Evolutionary conservation across 768 basidiomycete species (phyloP), one percentile per base, ranked within the genome.

Genomic region (Boletus vermiculosoides): DNA sequence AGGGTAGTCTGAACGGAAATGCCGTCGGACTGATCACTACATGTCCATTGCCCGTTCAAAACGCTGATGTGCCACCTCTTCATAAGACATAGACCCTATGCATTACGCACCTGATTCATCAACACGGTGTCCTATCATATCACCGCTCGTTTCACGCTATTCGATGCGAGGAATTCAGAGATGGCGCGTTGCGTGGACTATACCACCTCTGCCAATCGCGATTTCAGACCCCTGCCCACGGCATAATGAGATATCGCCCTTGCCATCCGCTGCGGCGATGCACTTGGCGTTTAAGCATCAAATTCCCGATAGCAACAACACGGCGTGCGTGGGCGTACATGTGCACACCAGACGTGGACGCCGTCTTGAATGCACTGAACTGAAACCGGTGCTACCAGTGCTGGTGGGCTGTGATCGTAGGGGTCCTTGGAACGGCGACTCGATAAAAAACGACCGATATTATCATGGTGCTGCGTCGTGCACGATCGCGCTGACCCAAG

Each of bases 341-440:
- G 48, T 37, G 23, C 23, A 37, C 49, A 37, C 36, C 36, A 18
- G 31, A 25, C 12, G 36, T 9, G 30, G 30, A 47, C 22, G 41
- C 45, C 54, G 37, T 42, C 42, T 20, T 50, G 48, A 31, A 22
- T 15, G 49, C 39, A 52, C 52, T 11, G 34, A 22, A 36, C 23
- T 11, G 22, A 53, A 53, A 52, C 52, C 33, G 5, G 45, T 53
- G 52, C 45, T 28, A 49, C 33, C 33, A 15, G 28, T 54, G 54
- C 47, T 30, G 3, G 15, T 33, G 16, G 22, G 54, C 54, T 54
- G 46, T 54, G 54, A 30, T 51, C 37, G 23, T 51, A 33, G 37
- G 16, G 8, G 6, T 41, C 45, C 50, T 55, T 55, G 23, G 54
- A 55, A 55, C 54, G 54, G 54, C 54, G 54, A 55, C 49, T 50